These are phyloP conservation scores for Linnemannia zychae DNA, from an alignment of 192 early-diverging fungal genomes.

Conservation along the genomic window DNA sequence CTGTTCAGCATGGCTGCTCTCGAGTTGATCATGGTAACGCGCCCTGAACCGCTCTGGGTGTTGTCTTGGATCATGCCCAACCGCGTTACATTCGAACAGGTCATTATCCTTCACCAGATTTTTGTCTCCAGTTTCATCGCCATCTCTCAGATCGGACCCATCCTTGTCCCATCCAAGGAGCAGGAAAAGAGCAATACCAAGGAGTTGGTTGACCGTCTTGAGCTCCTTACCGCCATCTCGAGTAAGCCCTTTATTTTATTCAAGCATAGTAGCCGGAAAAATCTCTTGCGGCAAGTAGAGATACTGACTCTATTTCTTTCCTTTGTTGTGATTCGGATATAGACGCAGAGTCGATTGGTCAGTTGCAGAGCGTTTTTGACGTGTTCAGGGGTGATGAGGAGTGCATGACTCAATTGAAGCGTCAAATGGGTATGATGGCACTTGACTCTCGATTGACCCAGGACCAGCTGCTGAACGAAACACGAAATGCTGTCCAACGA, in stretches of 20 bases:
- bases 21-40: conserved; percentile 59
- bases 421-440: conserved; percentile 58
- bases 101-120: conserved; percentile 58
- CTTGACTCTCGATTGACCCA: conserved; percentile 48
- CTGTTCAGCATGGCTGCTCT: conserved; percentile 60
- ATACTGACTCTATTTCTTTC: not conserved
- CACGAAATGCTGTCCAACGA: conserved; percentile 28
- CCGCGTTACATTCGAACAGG: conserved; percentile 58
- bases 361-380: conserved; percentile 51
- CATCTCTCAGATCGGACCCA: conserved; percentile 61
- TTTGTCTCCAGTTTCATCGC: conserved; percentile 62
- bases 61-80: conserved; percentile 47
- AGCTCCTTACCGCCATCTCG: conserved; percentile 55
- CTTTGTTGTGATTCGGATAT: not conserved
- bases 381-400: conserved; percentile 51
- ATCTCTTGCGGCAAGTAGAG: not conserved
- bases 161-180: conserved; percentile 57
- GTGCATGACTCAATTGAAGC: conserved; percentile 51
- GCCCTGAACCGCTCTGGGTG: conserved; percentile 25
- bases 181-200: conserved; percentile 40
- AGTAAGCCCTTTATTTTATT: conserved; percentile 19
- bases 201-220: conserved; percentile 36
- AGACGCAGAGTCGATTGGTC: conserved; percentile 50
- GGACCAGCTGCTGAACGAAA: conserved; percentile 48
- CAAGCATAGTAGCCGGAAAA: not conserved